These are phyloP conservation scores for Nitzschia palea DNA, from an alignment of 108 stramenopile species.

Conservation along the genomic window DNA sequence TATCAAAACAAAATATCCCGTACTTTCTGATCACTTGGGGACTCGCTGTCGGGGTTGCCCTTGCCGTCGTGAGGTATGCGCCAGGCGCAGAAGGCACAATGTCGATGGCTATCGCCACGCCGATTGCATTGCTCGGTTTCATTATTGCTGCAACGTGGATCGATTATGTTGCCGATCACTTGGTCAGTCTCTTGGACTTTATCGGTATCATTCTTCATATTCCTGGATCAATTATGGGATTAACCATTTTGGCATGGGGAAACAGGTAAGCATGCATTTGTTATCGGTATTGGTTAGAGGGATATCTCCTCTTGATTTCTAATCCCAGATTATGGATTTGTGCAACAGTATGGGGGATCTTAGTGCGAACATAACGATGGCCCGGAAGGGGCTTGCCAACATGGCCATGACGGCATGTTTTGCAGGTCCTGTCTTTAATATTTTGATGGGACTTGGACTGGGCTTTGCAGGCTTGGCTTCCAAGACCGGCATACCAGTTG, in stretches of 20 bases:
- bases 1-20: slow-evolving; percentile 10
- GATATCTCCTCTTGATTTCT: no score
- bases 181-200: slow-evolving; percentile 83
- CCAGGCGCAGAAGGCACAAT: slow-evolving; percentile 79
- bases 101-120: slow-evolving; percentile 67
- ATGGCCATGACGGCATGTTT: slow-evolving; percentile 92
- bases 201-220: slow-evolving; percentile 83
- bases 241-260: slow-evolving; percentile 75
- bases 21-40: slow-evolving; percentile 39
- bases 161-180: slow-evolving; percentile 89
- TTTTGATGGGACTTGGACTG: slow-evolving; percentile 79
- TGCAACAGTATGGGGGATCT: slow-evolving; percentile 91
- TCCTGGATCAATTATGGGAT: slow-evolving; percentile 84
- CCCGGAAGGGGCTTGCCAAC: slow-evolving; percentile 89
- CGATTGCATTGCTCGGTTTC: slow-evolving; percentile 87
- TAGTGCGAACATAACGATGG: slow-evolving; percentile 92
- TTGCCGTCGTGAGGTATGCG: slow-evolving; percentile 60
- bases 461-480: slow-evolving; percentile 60
- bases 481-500: slow-evolving; percentile 33
- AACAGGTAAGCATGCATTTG: no score
- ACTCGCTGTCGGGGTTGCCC: slow-evolving; percentile 28
- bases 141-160: slow-evolving; percentile 92
- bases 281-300: no score
- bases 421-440: slow-evolving; percentile 96
- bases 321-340: no score